A percentile compares a stretch with the other conserved stretches of the same genome.
Evolutionary conservation across 2,329 filamentous ascomycete species (phyloP).

Genomic region (Pestalotiopsis sp.): DNA sequence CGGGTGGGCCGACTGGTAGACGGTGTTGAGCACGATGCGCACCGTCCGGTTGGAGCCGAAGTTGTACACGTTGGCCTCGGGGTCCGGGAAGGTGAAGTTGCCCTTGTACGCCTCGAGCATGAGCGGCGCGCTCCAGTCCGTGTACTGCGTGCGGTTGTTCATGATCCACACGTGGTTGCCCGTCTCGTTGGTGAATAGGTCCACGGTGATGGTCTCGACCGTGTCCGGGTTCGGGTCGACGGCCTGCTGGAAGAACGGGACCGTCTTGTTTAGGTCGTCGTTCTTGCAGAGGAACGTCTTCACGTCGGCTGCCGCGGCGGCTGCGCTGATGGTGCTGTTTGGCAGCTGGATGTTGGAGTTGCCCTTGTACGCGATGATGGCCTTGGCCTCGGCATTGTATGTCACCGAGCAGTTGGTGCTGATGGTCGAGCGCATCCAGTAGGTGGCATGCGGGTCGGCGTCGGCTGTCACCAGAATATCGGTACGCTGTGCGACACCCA

Average conservation of each 20-base stretch:
- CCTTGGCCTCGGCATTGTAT: too few relatives aligned
- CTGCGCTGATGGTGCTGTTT: too few relatives aligned
- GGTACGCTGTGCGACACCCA: constrained; percentile 57
- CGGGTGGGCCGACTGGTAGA: constrained; percentile 52
- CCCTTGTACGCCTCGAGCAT: constrained; percentile 29
- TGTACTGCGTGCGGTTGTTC: not conserved
- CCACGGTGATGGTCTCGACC: constrained; percentile 38
- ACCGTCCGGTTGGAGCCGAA: constrained; percentile 54
- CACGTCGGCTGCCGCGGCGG: too few relatives aligned
- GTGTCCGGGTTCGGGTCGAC: constrained; percentile 33
- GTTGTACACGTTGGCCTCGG: constrained; percentile 49
- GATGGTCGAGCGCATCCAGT: too few relatives aligned
- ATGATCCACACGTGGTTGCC: not conserved
- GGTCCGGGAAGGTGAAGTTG: constrained; percentile 45
- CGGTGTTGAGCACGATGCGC: constrained; percentile 55
- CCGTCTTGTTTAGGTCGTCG: not conserved
- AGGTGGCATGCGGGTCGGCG: too few relatives aligned
- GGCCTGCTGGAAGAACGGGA: too few relatives aligned
- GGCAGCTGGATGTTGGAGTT: too few relatives aligned
- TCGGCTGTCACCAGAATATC: constrained; percentile 40
- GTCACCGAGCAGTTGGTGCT: too few relatives aligned
- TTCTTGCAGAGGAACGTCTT: too few relatives aligned
- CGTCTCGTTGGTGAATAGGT: not conserved
- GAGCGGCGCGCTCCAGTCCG: not conserved
- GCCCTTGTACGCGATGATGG: too few relatives aligned